Evolutionary conservation across 495 filamentous ascomycete species (phyloP), one percentile per base, ranked within the genome.

Genomic region (Aspergillus saccharolyticus): DNA sequence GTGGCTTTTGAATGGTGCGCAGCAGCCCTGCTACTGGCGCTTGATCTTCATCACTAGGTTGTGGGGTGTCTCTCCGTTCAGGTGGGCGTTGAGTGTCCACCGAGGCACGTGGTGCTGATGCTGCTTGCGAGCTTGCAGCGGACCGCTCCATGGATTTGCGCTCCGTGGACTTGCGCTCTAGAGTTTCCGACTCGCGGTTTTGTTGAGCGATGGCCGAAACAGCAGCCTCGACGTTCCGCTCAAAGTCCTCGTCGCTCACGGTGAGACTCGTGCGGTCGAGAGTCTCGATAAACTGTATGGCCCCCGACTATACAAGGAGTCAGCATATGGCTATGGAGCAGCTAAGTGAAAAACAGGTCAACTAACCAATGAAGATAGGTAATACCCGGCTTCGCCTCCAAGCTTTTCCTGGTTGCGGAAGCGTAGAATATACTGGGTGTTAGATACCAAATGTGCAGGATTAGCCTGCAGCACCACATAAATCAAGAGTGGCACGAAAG

Each of bases 371-470:
- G 93, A 97, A 30, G 93, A 97, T 25, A 97, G 80, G 69, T 99
- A 99, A 68, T 99, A 99, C 18, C 94, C 94, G 18, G 95, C 93
- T 75, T 99, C 94, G 6, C 94, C 94, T 44, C 89, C 88, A 0
- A 97, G 83, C 66, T 97, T 99, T 39, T 99, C 95, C 69, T 96
- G 95, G 63, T 97, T 96, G 55, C 94, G 85, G 73, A 99, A 99
- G 18, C 95, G 84, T 44, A 97, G 77, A 55, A 99, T 97, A 69
- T 99, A 99, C 70, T 97, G 94, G 7, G 97, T 91, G 66, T 99
- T 99, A 52, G 91, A 96, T 28, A 97, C 90, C 24, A 99, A 77
- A 69, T 97, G 89, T 45, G 96, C 91, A 0, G 95, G 95, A 62
- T 96, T 96, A 24, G 91, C 90, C 66, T 91, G 88, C 21, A 99